Conservation (phyloP, 148 eudicot species). For the Silene latifolia region DNA sequence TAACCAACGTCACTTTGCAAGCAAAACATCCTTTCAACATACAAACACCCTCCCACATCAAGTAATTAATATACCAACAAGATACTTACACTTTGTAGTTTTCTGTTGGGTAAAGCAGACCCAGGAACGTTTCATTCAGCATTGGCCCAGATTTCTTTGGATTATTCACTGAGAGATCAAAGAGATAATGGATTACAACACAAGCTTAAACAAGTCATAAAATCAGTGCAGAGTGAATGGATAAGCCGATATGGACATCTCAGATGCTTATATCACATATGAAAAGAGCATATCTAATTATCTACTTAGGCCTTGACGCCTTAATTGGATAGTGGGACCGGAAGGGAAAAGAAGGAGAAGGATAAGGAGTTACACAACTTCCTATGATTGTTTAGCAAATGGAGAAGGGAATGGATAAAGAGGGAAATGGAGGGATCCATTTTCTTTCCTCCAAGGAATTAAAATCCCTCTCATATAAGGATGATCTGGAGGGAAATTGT, state of each 20-base stretch:
- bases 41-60: conserved; percentile 2
- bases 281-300: too few relatives aligned
- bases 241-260: not conserved
- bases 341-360: too few relatives aligned
- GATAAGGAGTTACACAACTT: too few relatives aligned
- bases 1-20: not conserved
- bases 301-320: too few relatives aligned
- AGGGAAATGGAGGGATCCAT: too few relatives aligned
- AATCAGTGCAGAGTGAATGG: not conserved
- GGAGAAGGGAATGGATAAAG: too few relatives aligned
- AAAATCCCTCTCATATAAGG: too few relatives aligned
- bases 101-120: conserved; percentile 87
- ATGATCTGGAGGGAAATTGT: too few relatives aligned
- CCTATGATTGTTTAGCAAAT: too few relatives aligned
- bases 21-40: not conserved
- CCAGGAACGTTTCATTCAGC: conserved; percentile 91
- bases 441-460: too few relatives aligned
- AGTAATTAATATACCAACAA: not conserved
- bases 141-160: conserved; percentile 92
- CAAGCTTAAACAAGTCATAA: not conserved
- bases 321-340: too few relatives aligned
- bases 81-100: conserved; percentile 92
- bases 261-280: not conserved
- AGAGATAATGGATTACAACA: conserved; percentile 7
- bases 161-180: conserved; percentile 68